Conservation (phyloP, 805 yeast species). For the Kuraishia capsulata region DNA sequence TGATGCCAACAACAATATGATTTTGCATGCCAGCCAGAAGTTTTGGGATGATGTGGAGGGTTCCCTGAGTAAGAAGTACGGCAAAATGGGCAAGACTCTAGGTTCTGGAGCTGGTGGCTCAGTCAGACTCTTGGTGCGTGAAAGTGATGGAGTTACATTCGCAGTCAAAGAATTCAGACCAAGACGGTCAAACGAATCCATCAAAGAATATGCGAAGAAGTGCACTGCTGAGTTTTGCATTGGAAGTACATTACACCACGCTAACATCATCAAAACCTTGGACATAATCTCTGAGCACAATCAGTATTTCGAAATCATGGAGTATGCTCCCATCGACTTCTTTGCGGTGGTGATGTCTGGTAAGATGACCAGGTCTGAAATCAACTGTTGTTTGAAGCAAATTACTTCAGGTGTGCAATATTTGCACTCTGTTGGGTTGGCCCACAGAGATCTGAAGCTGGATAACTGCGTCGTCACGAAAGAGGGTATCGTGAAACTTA, state of each 20-base stretch:
- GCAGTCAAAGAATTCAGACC: constrained; percentile 82
- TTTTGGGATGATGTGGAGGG: constrained; percentile 44
- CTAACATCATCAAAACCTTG: constrained; percentile 69
- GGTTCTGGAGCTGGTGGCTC: constrained; percentile 90
- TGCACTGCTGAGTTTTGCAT: constrained; percentile 86
- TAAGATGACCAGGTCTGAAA: constrained; percentile 70
- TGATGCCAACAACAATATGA: constrained; percentile 29
- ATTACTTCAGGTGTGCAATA: constrained; percentile 64
- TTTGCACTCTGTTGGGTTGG: constrained; percentile 68
- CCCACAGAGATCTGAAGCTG: constrained; percentile 74
- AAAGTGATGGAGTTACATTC: constrained; percentile 60
- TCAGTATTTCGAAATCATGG: constrained; percentile 77
- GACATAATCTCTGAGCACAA: constrained; percentile 64
- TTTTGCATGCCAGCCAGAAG: constrained; percentile 24
- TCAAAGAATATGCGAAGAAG: constrained; percentile 75
- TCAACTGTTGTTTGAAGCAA: constrained; percentile 75
- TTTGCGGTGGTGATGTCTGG: constrained; percentile 86
- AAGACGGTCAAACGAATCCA: constrained; percentile 57
- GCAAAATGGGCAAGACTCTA: constrained; percentile 62
- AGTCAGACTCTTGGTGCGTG: constrained; percentile 62
- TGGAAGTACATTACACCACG: constrained; percentile 75
- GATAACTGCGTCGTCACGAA: constrained; percentile 76
- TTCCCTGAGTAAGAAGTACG: constrained; percentile 50
- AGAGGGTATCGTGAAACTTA: constrained; percentile 66
- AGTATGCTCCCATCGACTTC: constrained; percentile 76